A percentile compares a stretch with the other conserved stretches of the same genome.
These are phyloP conservation scores for Aegilops umbellulata DNA, from an alignment of 176 grass and related monocot species.

Conservation along the genomic window DNA sequence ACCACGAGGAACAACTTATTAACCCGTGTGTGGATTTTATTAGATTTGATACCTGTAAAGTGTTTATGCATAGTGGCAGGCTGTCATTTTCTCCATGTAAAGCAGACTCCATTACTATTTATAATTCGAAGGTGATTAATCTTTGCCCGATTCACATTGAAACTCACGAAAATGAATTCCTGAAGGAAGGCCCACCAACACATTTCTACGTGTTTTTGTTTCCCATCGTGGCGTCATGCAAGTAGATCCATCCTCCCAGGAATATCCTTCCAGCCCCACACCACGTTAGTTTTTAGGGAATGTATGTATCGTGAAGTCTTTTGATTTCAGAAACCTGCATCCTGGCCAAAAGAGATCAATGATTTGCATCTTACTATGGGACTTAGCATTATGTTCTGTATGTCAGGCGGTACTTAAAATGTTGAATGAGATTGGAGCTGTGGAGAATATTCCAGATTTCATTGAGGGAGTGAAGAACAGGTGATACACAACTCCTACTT, in stretches of 20 bases:
- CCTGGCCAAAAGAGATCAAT: background rate
- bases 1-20: background rate
- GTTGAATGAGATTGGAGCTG: constrained; percentile 88
- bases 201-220: background rate
- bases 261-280: background rate
- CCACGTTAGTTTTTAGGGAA: background rate
- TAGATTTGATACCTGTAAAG: background rate
- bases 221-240: background rate
- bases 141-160: background rate
- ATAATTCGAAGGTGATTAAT: background rate
- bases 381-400: constrained; percentile 28
- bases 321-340: background rate
- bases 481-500: constrained; percentile 33
- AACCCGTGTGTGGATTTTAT: background rate
- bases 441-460: constrained; percentile 91
- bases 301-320: background rate
- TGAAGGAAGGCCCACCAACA: background rate
- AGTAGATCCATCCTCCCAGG: background rate
- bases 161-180: background rate
- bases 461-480: constrained; percentile 98
- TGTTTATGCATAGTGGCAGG: background rate
- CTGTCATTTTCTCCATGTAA: background rate
- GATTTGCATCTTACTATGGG: background rate
- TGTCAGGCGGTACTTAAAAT: constrained; percentile 97
- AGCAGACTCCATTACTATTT: background rate